phyloP scores from a whole-genome alignment of 78 protist species.

The Neovahlkampfia damariscottae region DNA sequence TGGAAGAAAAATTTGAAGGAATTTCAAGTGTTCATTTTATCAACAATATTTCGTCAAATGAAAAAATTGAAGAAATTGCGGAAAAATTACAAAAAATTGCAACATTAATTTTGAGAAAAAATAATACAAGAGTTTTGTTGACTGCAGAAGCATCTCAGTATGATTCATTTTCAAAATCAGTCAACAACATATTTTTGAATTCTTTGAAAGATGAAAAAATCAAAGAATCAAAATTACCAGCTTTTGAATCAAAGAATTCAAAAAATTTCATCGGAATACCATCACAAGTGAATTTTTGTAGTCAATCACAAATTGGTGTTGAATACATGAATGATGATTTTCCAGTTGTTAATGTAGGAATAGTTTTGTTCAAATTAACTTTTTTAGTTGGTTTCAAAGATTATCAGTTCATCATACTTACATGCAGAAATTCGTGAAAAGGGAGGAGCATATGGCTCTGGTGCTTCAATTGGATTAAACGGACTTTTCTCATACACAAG shows the following conservation, averaged over 20 bases:
- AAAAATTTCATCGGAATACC: background rate
- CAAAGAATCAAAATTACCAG: background rate
- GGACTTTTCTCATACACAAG: conserved; percentile 24
- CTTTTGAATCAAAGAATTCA: background rate
- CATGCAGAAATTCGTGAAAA: conserved; percentile 73
- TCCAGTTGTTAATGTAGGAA: background rate
- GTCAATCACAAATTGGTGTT: background rate
- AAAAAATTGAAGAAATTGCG: background rate
- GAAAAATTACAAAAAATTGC: background rate
- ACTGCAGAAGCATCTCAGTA: background rate
- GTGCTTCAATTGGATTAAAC: background rate
- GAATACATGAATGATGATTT: background rate
- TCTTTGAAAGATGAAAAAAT: background rate
- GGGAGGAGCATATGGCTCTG: conserved; percentile 86
- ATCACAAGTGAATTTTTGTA: background rate
- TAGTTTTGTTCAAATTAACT: too few relatives aligned
- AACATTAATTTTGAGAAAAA: background rate
- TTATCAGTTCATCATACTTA: conserved; percentile 24
- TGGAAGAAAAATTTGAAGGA: background rate
- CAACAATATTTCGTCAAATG: background rate
- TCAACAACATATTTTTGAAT: background rate
- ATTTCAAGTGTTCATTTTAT: background rate
- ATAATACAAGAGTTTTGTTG: background rate
- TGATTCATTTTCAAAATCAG: background rate
- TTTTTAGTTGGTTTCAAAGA: background rate